Conservation (phyloP, 441 rosid genomes). For the Metrosideros polymorpha region DNA sequence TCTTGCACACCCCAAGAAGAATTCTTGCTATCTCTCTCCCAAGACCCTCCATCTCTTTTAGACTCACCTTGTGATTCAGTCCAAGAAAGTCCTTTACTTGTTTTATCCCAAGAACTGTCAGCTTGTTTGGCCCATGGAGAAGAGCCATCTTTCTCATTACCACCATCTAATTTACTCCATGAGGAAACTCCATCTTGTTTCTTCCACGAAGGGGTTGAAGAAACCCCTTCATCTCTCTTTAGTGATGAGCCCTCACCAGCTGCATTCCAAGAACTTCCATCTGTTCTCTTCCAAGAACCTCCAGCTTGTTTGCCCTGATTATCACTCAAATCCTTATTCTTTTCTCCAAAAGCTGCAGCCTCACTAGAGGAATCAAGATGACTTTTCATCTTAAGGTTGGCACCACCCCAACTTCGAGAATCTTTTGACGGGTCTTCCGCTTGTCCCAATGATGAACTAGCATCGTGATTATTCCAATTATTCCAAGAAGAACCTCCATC, state of each 20-base stretch:
- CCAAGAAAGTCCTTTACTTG: not conserved
- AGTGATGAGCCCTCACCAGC: not conserved
- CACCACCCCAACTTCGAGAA: constrained; percentile 1
- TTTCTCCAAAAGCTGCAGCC: constrained; percentile 17
- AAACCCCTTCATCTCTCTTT: not conserved
- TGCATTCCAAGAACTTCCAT: not conserved
- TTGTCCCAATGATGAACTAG: not conserved
- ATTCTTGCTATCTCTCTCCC: not conserved
- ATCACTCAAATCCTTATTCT: constrained; percentile 16
- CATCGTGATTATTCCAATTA: not conserved
- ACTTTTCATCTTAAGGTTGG: not conserved
- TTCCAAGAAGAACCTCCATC: constrained; percentile 7
- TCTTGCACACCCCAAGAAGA: constrained; percentile 6
- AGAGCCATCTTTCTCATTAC: not conserved
- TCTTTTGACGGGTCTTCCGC: constrained; percentile 7
- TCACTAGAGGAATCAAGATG: not conserved
- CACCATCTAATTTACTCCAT: not conserved
- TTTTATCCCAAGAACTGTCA: not conserved
- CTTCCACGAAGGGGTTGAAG: not conserved
- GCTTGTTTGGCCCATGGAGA: not conserved
- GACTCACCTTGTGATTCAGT: not conserved
- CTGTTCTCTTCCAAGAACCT: not conserved
- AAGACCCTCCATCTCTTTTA: not conserved
- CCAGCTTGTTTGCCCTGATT: constrained; percentile 2
- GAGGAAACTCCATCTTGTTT: constrained; percentile 1